phyloP scores from a whole-genome alignment of 352 stramenopile species.

The Globisporangium rhizosaccharum region DNA sequence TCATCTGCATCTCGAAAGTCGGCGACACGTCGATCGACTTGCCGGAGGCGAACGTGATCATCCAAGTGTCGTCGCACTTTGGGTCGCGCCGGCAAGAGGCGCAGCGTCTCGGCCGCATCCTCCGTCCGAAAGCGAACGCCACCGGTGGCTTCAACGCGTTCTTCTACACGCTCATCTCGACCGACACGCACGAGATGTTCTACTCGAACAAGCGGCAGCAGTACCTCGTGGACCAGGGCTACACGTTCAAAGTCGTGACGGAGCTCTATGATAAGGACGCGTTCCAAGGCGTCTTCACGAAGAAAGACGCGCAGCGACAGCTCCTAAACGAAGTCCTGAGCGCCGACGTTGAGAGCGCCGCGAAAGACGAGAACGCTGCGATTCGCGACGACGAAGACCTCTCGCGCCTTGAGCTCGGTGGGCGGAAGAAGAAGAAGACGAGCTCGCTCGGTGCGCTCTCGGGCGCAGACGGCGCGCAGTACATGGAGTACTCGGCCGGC shows the following conservation, averaged over 20 bases:
- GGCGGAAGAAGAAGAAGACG: slow-evolving; percentile 76
- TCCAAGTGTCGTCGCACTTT: slow-evolving; percentile 98
- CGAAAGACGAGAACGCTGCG: slow-evolving; percentile 77
- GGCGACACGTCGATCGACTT: slow-evolving; percentile 99
- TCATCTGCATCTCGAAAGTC: slow-evolving; percentile 93
- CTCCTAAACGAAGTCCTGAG: slow-evolving; percentile 78
- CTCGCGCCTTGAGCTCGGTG: slow-evolving; percentile 59
- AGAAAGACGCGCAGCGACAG: slow-evolving; percentile 72
- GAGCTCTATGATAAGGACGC: slow-evolving; percentile 85
- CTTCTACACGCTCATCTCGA: slow-evolving; percentile 99
- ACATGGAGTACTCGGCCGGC: slow-evolving; percentile 85
- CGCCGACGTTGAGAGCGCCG: slow-evolving; percentile 72
- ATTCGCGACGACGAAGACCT: slow-evolving; percentile 83
- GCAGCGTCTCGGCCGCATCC: slow-evolving; percentile 98
- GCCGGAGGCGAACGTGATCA: slow-evolving; percentile 99
- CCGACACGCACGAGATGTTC: slow-evolving; percentile 99
- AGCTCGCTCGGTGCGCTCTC: slow-evolving; percentile 72
- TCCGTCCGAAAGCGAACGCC: slow-evolving; percentile 95
- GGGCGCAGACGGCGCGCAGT: slow-evolving; percentile 70
- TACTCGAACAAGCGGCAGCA: slow-evolving; percentile 99
- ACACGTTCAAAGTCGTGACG: slow-evolving; percentile 99
- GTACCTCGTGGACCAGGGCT: slow-evolving; percentile 99
- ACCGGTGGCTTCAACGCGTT: slow-evolving; percentile 99
- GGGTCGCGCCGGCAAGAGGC: slow-evolving; percentile 98
- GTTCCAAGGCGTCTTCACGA: slow-evolving; percentile 78